Evolutionary conservation across 1,139 yeast genomes (phyloP).

Genomic region (Blastobotrys buckinghamii): DNA sequence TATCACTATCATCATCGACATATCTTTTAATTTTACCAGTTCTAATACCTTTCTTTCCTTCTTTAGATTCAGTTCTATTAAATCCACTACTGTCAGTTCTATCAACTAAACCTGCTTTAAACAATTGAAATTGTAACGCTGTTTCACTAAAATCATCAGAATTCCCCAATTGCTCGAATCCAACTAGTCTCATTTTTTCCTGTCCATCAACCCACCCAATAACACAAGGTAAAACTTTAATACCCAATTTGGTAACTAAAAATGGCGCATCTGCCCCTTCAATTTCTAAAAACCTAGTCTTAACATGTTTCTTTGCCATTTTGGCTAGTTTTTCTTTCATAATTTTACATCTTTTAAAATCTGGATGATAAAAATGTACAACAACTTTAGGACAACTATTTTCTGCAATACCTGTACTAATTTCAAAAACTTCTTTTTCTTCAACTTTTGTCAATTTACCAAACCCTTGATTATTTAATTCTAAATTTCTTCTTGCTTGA

Average conservation of each 20-base stretch:
- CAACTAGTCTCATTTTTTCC: slow-evolving; percentile 55
- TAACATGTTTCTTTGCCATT: slow-evolving; percentile 54
- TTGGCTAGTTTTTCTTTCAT: slow-evolving; percentile 40
- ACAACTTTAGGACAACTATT: slow-evolving; percentile 37
- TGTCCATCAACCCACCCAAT: slow-evolving; percentile 55
- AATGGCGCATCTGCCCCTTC: slow-evolving; percentile 67
- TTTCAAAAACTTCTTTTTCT: slow-evolving; percentile 54
- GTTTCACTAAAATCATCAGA: slow-evolving; percentile 38
- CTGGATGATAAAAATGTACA: slow-evolving; percentile 60
- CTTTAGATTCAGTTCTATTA: neutral
- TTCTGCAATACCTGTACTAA: slow-evolving; percentile 37
- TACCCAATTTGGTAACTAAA: slow-evolving; percentile 52
- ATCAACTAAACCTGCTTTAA: slow-evolving; percentile 19
- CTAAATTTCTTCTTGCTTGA: slow-evolving; percentile 36
- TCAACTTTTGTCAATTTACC: slow-evolving; percentile 41
- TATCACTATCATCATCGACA: neutral
- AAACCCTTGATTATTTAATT: slow-evolving; percentile 37
- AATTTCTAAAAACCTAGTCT: slow-evolving; percentile 50
- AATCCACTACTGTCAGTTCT: slow-evolving; percentile 2
- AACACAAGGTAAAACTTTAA: slow-evolving; percentile 69
- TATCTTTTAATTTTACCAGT: neutral
- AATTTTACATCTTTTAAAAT: slow-evolving; percentile 51
- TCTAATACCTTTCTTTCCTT: slow-evolving; percentile 4
- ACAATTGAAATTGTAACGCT: slow-evolving; percentile 40
- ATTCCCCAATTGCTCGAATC: slow-evolving; percentile 55